Percentiles rank a stretch among this genome's conserved stretches.
phyloP scores from a whole-genome alignment of 371 early-diverging fungal species.

The Zychaea mexicana region DNA sequence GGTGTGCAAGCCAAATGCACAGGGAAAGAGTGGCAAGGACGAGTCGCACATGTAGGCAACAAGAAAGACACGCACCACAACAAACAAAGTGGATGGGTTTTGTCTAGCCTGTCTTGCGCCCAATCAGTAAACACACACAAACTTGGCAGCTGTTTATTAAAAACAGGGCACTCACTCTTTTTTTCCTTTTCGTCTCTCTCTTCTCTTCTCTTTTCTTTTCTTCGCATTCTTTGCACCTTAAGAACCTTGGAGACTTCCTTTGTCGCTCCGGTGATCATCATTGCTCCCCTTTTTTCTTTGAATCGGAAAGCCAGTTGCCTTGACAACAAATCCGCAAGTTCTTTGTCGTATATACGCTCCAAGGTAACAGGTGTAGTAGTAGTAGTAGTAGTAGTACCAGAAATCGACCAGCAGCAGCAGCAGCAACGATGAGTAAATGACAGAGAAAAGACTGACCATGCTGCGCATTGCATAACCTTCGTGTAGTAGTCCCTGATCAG shows the following conservation, averaged over 20 bases:
- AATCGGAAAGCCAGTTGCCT: too few species aligned
- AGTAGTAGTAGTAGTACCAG: too few species aligned
- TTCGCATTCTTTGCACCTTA: too few species aligned
- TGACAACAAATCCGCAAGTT: not conserved
- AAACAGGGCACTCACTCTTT: not conserved
- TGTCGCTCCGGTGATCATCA: not conserved
- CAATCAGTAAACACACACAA: not conserved
- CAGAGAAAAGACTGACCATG: not conserved
- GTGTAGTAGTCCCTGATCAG: slow-evolving; percentile 4
- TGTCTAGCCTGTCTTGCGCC: not conserved
- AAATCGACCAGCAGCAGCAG: too few species aligned
- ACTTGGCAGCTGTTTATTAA: not conserved
- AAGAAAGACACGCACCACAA: not conserved
- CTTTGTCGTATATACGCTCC: too few species aligned
- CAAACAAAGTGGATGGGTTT: not conserved
- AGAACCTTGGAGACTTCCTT: too few species aligned
- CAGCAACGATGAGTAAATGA: too few species aligned
- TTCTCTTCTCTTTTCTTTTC: not conserved
- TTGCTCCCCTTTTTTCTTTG: not conserved
- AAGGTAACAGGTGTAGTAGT: too few species aligned
- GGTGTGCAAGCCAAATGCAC: slow-evolving; percentile 8
- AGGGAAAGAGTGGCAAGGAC: too few species aligned
- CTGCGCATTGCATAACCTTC: slow-evolving; percentile 2
- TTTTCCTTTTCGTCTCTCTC: not conserved
- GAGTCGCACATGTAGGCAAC: too few species aligned